Conservation (phyloP, 805 yeast species). For the Kuraishia capsulata region DNA sequence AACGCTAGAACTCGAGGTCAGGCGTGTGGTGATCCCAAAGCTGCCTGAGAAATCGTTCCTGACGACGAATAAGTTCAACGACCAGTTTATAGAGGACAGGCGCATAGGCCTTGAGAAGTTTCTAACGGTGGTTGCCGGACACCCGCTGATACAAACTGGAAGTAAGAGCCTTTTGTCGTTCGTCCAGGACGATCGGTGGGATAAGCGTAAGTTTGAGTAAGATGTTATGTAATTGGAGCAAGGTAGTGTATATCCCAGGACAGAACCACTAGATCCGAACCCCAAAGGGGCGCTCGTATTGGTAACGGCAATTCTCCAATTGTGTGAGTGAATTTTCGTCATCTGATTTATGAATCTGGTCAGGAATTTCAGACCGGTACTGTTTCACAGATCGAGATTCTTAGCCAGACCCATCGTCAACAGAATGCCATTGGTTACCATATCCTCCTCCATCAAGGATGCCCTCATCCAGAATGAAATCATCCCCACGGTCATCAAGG, state of each 20-base stretch:
- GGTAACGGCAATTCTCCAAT: no score
- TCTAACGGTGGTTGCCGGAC: slow-evolving; percentile 74
- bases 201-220: slow-evolving; percentile 20
- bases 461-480: slow-evolving; percentile 38
- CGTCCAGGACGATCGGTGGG: slow-evolving; percentile 84
- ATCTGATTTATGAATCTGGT: no score
- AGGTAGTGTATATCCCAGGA: slow-evolving; percentile 7
- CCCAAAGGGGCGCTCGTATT: no score
- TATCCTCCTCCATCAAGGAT: slow-evolving; percentile 46
- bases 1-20: slow-evolving; percentile 64
- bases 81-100: slow-evolving; percentile 75
- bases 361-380: not conserved
- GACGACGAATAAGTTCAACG: slow-evolving; percentile 61
- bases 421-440: slow-evolving; percentile 36
- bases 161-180: slow-evolving; percentile 70
- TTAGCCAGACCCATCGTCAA: not conserved
- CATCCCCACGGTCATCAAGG: slow-evolving; percentile 43
- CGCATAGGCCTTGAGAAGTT: slow-evolving; percentile 79
- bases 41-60: slow-evolving; percentile 77
- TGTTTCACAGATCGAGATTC: not conserved
- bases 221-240: no score
- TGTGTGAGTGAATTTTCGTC: no score
- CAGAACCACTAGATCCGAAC: no score
- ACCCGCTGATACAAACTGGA: slow-evolving; percentile 87
- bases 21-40: slow-evolving; percentile 75